phyloP scores from a whole-genome alignment of 2,329 filamentous ascomycete species.

The Paecilomyces sp. region DNA sequence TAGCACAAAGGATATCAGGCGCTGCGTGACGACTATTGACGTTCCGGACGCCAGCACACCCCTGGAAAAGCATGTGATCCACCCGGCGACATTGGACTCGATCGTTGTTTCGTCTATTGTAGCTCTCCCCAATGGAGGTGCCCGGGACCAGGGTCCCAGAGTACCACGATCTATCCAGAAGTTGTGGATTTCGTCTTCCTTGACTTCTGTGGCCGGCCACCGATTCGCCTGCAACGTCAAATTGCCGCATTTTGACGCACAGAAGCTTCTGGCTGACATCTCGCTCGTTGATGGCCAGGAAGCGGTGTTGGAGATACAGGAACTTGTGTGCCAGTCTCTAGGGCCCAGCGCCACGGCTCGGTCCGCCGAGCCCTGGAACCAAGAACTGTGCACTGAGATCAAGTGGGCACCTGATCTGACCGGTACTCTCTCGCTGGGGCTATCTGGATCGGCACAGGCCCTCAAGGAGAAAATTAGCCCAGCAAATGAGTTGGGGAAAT shows the following conservation, averaged over 20 bases:
- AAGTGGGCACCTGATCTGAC: not conserved
- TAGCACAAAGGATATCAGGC: not conserved
- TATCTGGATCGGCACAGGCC: not conserved
- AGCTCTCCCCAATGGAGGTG: not conserved
- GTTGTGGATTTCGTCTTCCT: not conserved
- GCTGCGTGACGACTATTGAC: not conserved
- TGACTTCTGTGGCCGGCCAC: not conserved
- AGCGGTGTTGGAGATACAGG: not conserved
- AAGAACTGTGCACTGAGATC: not conserved
- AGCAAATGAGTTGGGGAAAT: not conserved
- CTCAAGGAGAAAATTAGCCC: not conserved
- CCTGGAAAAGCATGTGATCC: slow-evolving; percentile 5
- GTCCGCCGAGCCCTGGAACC: not conserved
- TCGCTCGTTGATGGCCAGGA: not conserved
- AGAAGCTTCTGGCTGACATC: not conserved
- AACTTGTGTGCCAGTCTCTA: not conserved
- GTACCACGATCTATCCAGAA: not conserved
- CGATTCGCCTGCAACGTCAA: not conserved
- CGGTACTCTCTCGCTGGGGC: not conserved
- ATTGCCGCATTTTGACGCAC: not conserved
- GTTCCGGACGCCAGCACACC: not conserved
- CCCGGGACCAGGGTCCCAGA: not conserved
- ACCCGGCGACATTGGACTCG: slow-evolving; percentile 8
- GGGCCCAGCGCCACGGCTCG: not conserved
- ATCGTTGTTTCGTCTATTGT: not conserved